Evolutionary conservation across 1,284 basidiomycete genomes (phyloP).

Genomic region (Boletus sp.): DNA sequence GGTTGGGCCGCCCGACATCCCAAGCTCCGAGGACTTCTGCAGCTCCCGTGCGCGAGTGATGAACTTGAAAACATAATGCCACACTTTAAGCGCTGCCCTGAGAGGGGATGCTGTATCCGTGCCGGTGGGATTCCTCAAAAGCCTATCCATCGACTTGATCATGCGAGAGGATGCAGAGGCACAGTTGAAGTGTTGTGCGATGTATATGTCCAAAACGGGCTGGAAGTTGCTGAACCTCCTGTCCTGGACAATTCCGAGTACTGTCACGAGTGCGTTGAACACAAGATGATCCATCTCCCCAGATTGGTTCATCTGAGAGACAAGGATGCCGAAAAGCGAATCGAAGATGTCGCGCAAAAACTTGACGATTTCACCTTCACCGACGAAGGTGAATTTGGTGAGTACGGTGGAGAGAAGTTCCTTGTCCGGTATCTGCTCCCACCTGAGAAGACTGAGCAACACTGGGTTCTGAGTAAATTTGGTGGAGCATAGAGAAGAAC

Average conservation of each 20-base stretch:
- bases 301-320: conserved; percentile 67
- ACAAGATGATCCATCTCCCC: conserved; percentile 84
- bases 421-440: conserved; percentile 71
- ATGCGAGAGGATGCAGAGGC: conserved; percentile 77
- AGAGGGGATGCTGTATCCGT: conserved; percentile 75
- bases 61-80: conserved; percentile 95
- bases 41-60: conserved; percentile 85
- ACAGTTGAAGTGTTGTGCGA: conserved; percentile 84
- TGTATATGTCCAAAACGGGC: conserved; percentile 90
- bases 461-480: conserved; percentile 90
- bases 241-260: conserved; percentile 89
- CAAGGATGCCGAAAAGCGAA: conserved; percentile 86
- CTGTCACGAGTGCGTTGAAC: conserved; percentile 87
- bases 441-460: conserved; percentile 78
- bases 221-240: conserved; percentile 95
- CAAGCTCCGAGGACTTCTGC: conserved; percentile 76
- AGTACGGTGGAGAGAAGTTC: conserved; percentile 72
- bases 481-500: conserved; percentile 90
- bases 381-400: conserved; percentile 87
- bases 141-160: conserved; percentile 81
- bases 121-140: conserved; percentile 72
- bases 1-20: conserved; percentile 74
- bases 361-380: conserved; percentile 92
- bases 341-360: conserved; percentile 92
- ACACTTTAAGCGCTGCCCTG: conserved; percentile 90